A percentile compares a stretch with the other conserved stretches of the same genome.
phyloP scores from a whole-genome alignment of 192 early-diverging fungal genomes.

The Umbelopsis sp. region DNA sequence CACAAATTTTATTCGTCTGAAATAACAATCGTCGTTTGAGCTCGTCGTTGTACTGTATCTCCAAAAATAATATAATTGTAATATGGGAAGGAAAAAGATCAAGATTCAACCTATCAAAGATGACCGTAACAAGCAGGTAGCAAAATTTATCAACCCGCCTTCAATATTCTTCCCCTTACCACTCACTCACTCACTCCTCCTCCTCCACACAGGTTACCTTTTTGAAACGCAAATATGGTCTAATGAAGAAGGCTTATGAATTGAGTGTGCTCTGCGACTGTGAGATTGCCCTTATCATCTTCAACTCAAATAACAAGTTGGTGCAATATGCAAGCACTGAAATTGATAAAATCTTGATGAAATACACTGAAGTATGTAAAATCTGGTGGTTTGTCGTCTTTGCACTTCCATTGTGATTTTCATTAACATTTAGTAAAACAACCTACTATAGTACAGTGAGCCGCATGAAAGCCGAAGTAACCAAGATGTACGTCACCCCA shows the following conservation, averaged over 20 bases:
- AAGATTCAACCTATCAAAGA: constrained; percentile 91
- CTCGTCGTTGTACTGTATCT: too few relatives aligned
- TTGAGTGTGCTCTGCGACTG: constrained; percentile 92
- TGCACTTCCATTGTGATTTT: background rate
- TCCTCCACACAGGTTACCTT: constrained; percentile 82
- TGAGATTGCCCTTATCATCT: constrained; percentile 94
- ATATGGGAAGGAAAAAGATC: constrained; percentile 95
- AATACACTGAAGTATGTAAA: constrained; percentile 75
- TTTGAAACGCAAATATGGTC: constrained; percentile 89
- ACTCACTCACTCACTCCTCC: background rate
- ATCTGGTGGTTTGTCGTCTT: background rate
- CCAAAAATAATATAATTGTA: background rate
- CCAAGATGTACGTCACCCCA: constrained; percentile 36
- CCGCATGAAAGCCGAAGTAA: constrained; percentile 43
- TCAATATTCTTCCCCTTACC: background rate
- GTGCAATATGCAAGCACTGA: constrained; percentile 92
- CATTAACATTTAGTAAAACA: too few relatives aligned
- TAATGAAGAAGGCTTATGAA: constrained; percentile 98
- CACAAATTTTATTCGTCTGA: background rate
- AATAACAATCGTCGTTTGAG: background rate
- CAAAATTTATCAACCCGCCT: background rate
- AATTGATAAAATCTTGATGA: constrained; percentile 93
- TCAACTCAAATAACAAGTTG: constrained; percentile 91
- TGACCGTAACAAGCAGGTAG: constrained; percentile 93
- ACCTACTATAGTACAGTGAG: constrained; percentile 39